Base-by-base conservation (phyloP, 805 yeast species). In the Dipodascopsis uninucleata region DNA sequence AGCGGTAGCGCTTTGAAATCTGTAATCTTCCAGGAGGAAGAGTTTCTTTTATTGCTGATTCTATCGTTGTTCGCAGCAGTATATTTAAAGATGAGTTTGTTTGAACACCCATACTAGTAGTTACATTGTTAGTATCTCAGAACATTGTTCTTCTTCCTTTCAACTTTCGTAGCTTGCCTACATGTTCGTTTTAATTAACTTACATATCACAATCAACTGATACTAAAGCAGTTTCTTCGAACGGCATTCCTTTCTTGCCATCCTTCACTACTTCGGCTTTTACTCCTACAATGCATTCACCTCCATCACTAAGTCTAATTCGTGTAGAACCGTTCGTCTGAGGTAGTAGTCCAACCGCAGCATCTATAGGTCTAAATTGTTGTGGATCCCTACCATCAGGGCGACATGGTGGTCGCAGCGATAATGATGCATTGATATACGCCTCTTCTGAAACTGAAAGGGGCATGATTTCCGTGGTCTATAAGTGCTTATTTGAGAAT, bases 241-340 rank as follows among this genome's bases (percentile, higher is more conserved):
- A n/a, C n/a, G n/a, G n/a, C n/a, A n/a, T n/a, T n/a, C n/a, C n/a
- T 47, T 51, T 65, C 47, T 51, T 40, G n/a, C 43, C 37, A n/a
- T 49, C 45, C 24, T 40, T 38, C 12, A 85, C 84, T 2, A 89
- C 96, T 58, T 84, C 83, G 9, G 89, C 78, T 65, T 93, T 93
- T 37, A 90, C 75, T 59, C 97, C 93, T 4, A 87, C 90, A 26
- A 93, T 82, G 58, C 96, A 87, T 65, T 93, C 97, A 50, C 87
- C 78, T 18, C 98, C 97, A 64, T 90, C 97, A 38, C 84, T 75
- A 26, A 87, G 75, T 53, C 88, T 75, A 16, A 90, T 77, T 67
- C 95, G 75, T 0, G 97, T 83, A 1, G 97, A 88, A 10, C 98
- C 98, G 66, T 90, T 86, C 2, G 96, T 84, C 40, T 81, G 77